Percentiles rank a stretch among this genome's conserved stretches.
Conservation (phyloP, 2,329 filamentous ascomycete species). For the Ascochyta viciae-villosae region DNA sequence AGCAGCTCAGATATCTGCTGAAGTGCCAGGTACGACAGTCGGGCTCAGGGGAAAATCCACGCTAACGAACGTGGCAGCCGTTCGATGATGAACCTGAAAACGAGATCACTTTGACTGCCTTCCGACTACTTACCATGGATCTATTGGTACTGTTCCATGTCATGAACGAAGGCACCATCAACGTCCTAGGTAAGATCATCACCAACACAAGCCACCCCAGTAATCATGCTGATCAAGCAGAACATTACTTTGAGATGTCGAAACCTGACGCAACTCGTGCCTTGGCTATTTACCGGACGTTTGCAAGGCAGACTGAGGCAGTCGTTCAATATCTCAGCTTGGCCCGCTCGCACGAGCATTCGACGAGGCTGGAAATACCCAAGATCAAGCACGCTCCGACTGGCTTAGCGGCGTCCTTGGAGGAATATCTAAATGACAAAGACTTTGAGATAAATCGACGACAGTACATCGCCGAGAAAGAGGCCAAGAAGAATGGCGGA, state of each 20-base stretch:
- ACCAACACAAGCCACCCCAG: background rate
- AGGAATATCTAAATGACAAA: slow-evolving; percentile 92
- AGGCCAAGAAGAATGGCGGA: slow-evolving; percentile 67
- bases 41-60: background rate
- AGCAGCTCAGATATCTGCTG: slow-evolving; percentile 82
- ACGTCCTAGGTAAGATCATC: slow-evolving; percentile 77
- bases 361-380: slow-evolving; percentile 91
- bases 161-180: slow-evolving; percentile 96
- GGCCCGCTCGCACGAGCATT: slow-evolving; percentile 88
- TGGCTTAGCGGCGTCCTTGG: slow-evolving; percentile 84
- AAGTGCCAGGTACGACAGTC: slow-evolving; percentile 79
- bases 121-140: slow-evolving; percentile 88
- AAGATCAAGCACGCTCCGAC: slow-evolving; percentile 97
- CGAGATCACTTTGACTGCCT: slow-evolving; percentile 94
- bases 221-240: slow-evolving; percentile 55
- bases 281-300: slow-evolving; percentile 88
- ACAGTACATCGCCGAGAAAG: slow-evolving; percentile 89
- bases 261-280: slow-evolving; percentile 90
- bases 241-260: slow-evolving; percentile 98
- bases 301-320: slow-evolving; percentile 88
- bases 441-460: slow-evolving; percentile 94
- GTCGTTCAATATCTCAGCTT: slow-evolving; percentile 90
- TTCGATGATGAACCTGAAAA: slow-evolving; percentile 90
- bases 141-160: slow-evolving; percentile 90
- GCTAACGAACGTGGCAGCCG: slow-evolving; percentile 61